Percentiles rank a stretch among this genome's conserved stretches.
These are phyloP conservation scores for Crotalaria pallida DNA, from an alignment of 306 rosid genomes.

Conservation along the genomic window DNA sequence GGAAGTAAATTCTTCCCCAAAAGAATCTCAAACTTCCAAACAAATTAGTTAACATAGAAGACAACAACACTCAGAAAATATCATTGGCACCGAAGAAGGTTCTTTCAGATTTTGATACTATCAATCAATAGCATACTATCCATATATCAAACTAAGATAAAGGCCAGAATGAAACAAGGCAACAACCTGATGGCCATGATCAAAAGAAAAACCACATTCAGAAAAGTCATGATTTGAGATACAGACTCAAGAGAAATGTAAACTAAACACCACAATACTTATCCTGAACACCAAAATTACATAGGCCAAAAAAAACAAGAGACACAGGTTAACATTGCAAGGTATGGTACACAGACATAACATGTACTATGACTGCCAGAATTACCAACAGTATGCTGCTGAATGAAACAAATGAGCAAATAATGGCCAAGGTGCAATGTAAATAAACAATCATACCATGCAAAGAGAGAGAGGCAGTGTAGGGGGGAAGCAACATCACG, in stretches of 20 bases:
- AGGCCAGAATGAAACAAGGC: conserved; percentile 44
- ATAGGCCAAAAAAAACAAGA: background rate
- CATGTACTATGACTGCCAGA: background rate
- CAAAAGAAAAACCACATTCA: background rate
- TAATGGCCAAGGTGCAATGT: background rate
- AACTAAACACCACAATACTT: background rate
- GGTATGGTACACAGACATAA: background rate
- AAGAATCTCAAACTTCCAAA: background rate
- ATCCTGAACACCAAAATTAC: background rate
- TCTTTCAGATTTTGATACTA: conserved; percentile 54
- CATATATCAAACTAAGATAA: conserved; percentile 54
- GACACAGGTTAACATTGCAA: background rate
- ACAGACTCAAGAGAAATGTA: background rate
- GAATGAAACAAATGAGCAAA: background rate
- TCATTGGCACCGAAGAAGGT: conserved; percentile 37
- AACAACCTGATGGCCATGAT: background rate
- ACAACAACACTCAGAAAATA: conserved; percentile 40
- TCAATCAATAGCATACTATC: conserved; percentile 86
- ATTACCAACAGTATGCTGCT: background rate
- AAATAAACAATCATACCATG: background rate
- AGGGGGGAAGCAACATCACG: background rate
- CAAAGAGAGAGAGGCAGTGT: background rate
- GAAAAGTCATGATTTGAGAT: background rate
- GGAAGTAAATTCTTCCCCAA: background rate
- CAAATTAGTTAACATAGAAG: background rate